Evolutionary conservation across 208 protist species (phyloP).

Genomic region (Kentomonas sorsogonicus): DNA sequence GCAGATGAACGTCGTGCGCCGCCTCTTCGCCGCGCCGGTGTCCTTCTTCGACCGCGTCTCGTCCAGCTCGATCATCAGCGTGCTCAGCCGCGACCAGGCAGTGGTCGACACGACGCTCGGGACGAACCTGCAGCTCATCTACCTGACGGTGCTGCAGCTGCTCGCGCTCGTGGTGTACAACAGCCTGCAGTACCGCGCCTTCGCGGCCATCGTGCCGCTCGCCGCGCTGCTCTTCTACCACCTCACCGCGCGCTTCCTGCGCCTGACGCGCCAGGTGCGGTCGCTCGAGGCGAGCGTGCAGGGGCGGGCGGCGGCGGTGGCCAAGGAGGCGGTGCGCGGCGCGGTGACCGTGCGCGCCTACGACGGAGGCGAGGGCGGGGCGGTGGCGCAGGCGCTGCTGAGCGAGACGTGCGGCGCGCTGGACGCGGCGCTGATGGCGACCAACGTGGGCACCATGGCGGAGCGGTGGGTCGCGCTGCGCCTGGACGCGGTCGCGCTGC

Average conservation of each 20-base stretch:
- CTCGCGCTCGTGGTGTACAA: slow-evolving; percentile 57
- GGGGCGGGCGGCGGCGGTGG: slow-evolving; percentile 34
- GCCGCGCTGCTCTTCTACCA: slow-evolving; percentile 67
- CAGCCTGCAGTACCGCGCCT: slow-evolving; percentile 45
- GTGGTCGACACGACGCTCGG: slow-evolving; percentile 55
- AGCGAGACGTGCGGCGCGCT: slow-evolving; percentile 55
- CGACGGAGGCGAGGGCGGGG: too few species aligned
- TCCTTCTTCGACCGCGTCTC: slow-evolving; percentile 75
- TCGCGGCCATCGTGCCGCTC: slow-evolving; percentile 58
- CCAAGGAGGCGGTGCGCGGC: slow-evolving; percentile 60
- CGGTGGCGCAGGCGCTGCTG: slow-evolving; percentile 30
- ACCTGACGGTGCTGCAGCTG: slow-evolving; percentile 55
- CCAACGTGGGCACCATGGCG: slow-evolving; percentile 37
- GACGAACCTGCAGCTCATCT: slow-evolving; percentile 57
- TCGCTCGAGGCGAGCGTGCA: slow-evolving; percentile 49
- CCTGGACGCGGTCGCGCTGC: slow-evolving; percentile 59
- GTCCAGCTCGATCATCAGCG: slow-evolving; percentile 40
- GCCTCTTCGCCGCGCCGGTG: slow-evolving; percentile 57
- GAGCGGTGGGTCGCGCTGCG: slow-evolving; percentile 72
- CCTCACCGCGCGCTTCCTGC: slow-evolving; percentile 58
- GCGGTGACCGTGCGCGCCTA: slow-evolving; percentile 62
- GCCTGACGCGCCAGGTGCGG: slow-evolving; percentile 63
- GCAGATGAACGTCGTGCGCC: slow-evolving; percentile 45
- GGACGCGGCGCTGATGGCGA: slow-evolving; percentile 50
- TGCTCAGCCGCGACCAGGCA: slow-evolving; percentile 66